These are phyloP conservation scores for Galerina sulciceps DNA, from an alignment of 768 basidiomycete species.

Conservation along the genomic window DNA sequence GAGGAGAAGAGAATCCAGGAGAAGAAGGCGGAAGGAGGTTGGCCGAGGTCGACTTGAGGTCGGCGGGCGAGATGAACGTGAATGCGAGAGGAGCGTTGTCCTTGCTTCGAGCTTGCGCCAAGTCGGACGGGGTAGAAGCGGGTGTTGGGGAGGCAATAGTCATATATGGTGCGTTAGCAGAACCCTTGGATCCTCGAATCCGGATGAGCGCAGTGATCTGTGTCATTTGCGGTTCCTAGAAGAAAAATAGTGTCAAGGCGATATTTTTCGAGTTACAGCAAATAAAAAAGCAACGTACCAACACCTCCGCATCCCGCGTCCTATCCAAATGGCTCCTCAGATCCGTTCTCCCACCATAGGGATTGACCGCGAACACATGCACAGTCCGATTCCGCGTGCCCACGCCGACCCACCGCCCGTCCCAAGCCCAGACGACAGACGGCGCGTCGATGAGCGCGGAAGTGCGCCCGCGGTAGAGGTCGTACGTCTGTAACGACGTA, in stretches of 20 bases:
- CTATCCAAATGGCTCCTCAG: constrained; percentile 59
- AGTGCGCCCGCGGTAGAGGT: constrained; percentile 74
- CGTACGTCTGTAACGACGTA: constrained; percentile 63
- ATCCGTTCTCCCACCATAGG: constrained; percentile 74
- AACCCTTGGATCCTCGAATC: constrained; percentile 39
- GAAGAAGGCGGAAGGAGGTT: constrained; percentile 9
- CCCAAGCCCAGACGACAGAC: constrained; percentile 51
- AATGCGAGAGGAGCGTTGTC: constrained; percentile 52
- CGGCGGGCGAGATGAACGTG: constrained; percentile 50
- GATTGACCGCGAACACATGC: constrained; percentile 79
- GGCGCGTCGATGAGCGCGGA: constrained; percentile 56
- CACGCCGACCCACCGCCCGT: constrained; percentile 72
- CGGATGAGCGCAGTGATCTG: constrained; percentile 62
- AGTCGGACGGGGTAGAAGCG: not conserved
- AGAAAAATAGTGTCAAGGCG: not conserved
- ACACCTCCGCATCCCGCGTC: constrained; percentile 55
- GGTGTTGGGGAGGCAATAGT: not conserved
- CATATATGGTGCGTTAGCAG: constrained; percentile 16
- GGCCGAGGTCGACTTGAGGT: constrained; percentile 17
- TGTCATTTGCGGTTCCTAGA: constrained; percentile 54
- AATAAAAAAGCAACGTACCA: constrained; percentile 39
- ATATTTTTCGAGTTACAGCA: not conserved
- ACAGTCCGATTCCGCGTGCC: constrained; percentile 66
- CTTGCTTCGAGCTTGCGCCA: not conserved
- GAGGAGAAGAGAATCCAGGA: constrained; percentile 12